Conservation (phyloP, 495 filamentous ascomycete species). For the Penicillium herquei region DNA sequence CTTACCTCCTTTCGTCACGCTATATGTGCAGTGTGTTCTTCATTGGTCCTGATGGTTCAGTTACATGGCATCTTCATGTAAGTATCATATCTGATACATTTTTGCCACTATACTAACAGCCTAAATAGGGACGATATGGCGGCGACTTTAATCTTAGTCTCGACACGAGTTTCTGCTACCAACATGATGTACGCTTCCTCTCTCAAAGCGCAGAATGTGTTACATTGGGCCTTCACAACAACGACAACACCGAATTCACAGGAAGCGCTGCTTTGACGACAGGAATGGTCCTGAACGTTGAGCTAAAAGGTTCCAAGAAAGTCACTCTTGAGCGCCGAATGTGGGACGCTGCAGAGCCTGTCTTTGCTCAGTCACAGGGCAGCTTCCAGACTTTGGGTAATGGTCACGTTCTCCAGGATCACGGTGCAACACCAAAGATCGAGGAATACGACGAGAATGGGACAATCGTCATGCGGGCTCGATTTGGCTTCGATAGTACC, state of each 20-base stretch:
- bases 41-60: conserved; percentile 26
- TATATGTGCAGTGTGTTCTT: conserved; percentile 39
- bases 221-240: conserved; percentile 27
- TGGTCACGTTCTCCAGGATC: conserved; percentile 41
- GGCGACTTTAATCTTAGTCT: conserved; percentile 32
- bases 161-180: conserved; percentile 26
- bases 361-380: conserved; percentile 40
- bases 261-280: conserved; percentile 22
- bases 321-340: conserved; percentile 17
- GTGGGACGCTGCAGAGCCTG: conserved; percentile 26
- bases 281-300: conserved; percentile 24
- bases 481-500: conserved; percentile 21
- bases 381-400: conserved; percentile 38
- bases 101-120: not conserved
- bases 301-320: conserved; percentile 16
- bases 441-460: conserved; percentile 39
- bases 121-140: conserved; percentile 31
- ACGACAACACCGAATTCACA: conserved; percentile 22
- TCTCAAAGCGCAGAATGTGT: conserved; percentile 17
- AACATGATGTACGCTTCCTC: conserved; percentile 27
- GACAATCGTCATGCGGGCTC: conserved; percentile 18
- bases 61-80: conserved; percentile 40
- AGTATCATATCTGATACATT: not conserved
- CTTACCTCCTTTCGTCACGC: conserved; percentile 36
- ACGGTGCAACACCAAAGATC: conserved; percentile 40